Evolutionary conservation across 768 basidiomycete genomes (phyloP), one percentile per base, ranked within the genome.

Genomic region (Asterophora lycoperdoides): DNA sequence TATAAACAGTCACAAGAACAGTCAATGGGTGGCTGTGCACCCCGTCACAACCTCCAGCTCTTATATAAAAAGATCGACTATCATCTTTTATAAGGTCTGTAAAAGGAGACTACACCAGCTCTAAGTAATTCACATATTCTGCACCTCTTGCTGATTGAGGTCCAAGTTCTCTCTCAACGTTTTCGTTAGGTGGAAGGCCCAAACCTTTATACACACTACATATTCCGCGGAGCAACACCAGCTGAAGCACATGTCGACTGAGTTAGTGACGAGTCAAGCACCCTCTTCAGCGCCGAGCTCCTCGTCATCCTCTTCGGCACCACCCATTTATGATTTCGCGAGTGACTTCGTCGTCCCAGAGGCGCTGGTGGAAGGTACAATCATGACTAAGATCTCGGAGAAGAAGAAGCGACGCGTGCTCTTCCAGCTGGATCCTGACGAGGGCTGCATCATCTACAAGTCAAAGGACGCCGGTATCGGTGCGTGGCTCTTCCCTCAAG

Each of bases 331-430:
- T 8, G 23, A 23, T 23, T 23, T 23, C 6, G 23, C 40, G 26
- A 28, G 26, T 6, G 40, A 28, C 14, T 53, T 53, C 37, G 36
- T 23, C 18, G 55, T 56, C 10, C 48, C 55, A 11, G 34, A 47
- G 15, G 38, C 15, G 15, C 42, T 59, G 30, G 20, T 57, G 35
- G 49, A 52, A 29, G 88, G 88, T 15, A 79, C 79, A 13, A 71
- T 75, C 4, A 86, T 94, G 84, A 79, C 81, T 56, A 95, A 95
- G 66, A 80, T 93, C 35, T 84, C 89, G 10, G 77, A 80, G 20
- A 84, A 81, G 65, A 83, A 82, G 51, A 74, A 83, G 63, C 88
- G 84, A 63, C 76, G 74, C 35, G 74, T 85, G 17, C 51, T 81
- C 8, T 86, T 93, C 64, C 70, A 73, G 51, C 68, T 94, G 14